Evolutionary conservation across 2,329 filamentous ascomycete species (phyloP).

Genomic region (Diplodia sapinea): DNA sequence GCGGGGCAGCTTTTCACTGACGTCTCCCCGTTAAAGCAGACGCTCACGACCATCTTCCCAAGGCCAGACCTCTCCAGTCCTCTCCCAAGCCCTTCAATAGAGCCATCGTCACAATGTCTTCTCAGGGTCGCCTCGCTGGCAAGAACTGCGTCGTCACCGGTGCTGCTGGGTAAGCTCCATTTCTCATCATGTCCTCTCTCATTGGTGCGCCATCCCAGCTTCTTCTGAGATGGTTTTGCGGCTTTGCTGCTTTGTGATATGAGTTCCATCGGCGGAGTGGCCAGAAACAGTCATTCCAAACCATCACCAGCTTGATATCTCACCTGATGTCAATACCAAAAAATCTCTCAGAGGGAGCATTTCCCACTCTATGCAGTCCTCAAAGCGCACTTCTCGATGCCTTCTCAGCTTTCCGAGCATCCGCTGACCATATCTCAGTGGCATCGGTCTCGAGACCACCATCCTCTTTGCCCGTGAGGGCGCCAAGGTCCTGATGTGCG

Average conservation of each 20-base stretch:
- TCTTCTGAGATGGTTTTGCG: neutral
- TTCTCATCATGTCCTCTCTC: constrained; percentile 14
- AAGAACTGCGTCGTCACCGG: constrained; percentile 81
- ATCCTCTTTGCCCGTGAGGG: constrained; percentile 91
- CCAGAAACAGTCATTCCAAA: neutral
- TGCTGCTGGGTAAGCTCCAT: constrained; percentile 73
- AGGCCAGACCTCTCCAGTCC: constrained; percentile 27
- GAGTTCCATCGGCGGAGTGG: neutral
- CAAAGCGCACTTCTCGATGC: neutral
- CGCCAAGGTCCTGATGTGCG: constrained; percentile 81
- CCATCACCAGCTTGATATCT: neutral
- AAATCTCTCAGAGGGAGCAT: neutral
- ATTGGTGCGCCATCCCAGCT: neutral
- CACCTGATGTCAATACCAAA: neutral
- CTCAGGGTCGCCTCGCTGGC: constrained; percentile 61
- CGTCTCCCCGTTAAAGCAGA: constrained; percentile 11
- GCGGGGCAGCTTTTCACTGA: constrained; percentile 28
- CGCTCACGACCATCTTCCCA: neutral
- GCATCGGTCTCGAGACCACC: constrained; percentile 89
- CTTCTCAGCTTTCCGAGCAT: neutral
- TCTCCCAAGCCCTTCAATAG: constrained; percentile 27
- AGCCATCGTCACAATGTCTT: constrained; percentile 47
- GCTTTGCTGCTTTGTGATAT: neutral
- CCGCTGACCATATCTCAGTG: constrained; percentile 57
- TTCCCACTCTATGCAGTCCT: neutral